These are phyloP conservation scores for Rachicladosporium sp. DNA, from an alignment of 2,329 filamentous ascomycete species.

Conservation along the genomic window DNA sequence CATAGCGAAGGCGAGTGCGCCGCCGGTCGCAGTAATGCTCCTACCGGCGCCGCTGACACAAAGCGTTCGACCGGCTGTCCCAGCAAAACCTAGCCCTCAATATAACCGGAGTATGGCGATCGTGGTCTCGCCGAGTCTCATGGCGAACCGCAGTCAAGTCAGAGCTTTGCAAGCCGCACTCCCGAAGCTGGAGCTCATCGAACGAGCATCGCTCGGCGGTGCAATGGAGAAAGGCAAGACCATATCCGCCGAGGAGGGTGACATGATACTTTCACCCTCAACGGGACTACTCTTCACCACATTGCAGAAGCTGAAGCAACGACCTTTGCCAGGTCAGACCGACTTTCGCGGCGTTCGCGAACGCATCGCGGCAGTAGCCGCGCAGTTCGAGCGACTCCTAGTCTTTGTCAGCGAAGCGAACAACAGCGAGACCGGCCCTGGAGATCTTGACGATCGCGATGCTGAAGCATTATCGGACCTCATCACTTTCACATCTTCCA, in stretches of 20 bases:
- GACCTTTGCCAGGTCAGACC: conserved; percentile 51
- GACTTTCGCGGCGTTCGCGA: conserved; percentile 37
- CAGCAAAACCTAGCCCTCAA: conserved; percentile 4
- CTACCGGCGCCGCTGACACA: conserved; percentile 1
- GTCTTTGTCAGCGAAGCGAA: conserved; percentile 50
- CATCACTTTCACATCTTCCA: conserved; percentile 31
- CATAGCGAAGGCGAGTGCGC: neutral
- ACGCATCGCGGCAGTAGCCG: conserved; percentile 40
- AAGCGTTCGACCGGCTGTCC: conserved; percentile 2
- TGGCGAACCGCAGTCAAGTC: conserved; percentile 35
- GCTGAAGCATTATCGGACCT: conserved; percentile 22
- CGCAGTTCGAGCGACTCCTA: conserved; percentile 54
- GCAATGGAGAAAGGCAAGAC: neutral
- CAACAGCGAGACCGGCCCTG: neutral
- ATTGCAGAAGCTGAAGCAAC: conserved; percentile 60
- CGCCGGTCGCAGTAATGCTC: conserved; percentile 7
- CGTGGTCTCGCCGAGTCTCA: conserved; percentile 41
- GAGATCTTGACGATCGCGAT: conserved; percentile 19
- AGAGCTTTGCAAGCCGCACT: conserved; percentile 39
- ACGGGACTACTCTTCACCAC: conserved; percentile 60
- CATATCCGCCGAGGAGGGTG: conserved; percentile 43
- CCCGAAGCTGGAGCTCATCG: conserved; percentile 42
- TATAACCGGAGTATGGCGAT: conserved; percentile 26
- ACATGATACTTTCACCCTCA: conserved; percentile 57
- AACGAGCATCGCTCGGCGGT: conserved; percentile 36